phyloP scores from a whole-genome alignment of 305 asterid genomes.

The Solanum hybrid region DNA sequence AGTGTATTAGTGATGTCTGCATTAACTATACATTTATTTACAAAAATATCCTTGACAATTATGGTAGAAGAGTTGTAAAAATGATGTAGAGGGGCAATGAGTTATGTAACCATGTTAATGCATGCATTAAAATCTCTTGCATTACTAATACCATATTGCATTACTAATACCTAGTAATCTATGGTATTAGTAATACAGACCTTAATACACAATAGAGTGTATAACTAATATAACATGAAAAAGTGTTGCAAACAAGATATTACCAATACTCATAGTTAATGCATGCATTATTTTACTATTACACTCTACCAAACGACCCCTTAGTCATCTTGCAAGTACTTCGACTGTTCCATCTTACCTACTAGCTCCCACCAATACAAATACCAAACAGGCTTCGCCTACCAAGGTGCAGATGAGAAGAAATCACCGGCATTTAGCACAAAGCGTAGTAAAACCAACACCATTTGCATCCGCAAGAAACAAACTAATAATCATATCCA shows the following conservation, averaged over 20 bases:
- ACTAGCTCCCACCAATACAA: not conserved
- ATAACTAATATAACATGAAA: too few species aligned
- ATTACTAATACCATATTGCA: not conserved
- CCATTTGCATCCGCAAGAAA: not conserved
- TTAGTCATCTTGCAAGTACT: not conserved
- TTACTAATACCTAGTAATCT: not conserved
- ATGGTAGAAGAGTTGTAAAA: not conserved
- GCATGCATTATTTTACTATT: not conserved
- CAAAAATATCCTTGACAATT: too few species aligned
- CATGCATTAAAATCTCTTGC: not conserved
- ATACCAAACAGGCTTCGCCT: not conserved
- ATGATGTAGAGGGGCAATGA: not conserved
- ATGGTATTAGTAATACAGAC: not conserved
- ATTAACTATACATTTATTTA: not conserved
- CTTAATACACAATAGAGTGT: not conserved
- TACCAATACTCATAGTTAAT: not conserved
- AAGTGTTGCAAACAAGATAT: not conserved
- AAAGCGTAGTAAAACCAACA: not conserved
- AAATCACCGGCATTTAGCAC: not conserved
- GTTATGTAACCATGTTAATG: not conserved
- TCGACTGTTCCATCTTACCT: not conserved
- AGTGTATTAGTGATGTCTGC: not conserved
- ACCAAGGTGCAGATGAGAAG: not conserved
- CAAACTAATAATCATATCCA: not conserved
- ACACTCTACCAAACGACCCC: not conserved